Evolutionary conservation across 768 basidiomycete genomes (phyloP), one percentile per base, ranked within the genome.

Genomic region (Trametes cingulata): DNA sequence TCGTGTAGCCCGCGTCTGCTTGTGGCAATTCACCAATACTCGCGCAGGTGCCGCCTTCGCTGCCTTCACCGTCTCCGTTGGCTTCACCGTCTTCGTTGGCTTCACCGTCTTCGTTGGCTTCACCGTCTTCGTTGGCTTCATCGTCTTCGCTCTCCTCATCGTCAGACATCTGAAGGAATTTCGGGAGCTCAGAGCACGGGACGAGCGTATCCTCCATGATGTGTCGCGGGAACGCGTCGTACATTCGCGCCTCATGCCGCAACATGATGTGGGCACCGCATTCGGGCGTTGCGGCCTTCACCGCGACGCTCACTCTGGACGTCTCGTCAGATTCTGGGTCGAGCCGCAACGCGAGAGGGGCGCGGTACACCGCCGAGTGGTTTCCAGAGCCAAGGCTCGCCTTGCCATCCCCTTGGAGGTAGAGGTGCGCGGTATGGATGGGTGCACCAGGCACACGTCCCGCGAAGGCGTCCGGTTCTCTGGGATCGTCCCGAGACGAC

Each of bases 311-410:
- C 46, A 41, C 52, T 6, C 54, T 56, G 40, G 25, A 41, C 1
- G 58, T 57, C n/a, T 59, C 62, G 7, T 39, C 37, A 12, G 57
- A 45, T 51, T 41, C n/a, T n/a, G 53, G 19, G 48, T 57, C 47
- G 39, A 46, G 52, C 4, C 83, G 83, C 3, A 85, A 60, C 41
- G 80, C 78, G 76, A 78, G 78, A 60, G 82, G 79, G 6, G 76
- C 81, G 36, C 73, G 64, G 63, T 81, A 80, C 0, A 83, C 80
- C 20, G 69, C 45, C 0, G 85, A 85, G 64, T 86, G 85, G 60
- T 80, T 65, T 0, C 85, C 84, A 0, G 7, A 0, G 7, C 82
- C 84, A 2, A 75, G 60, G 20, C 14, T 22, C n/a, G 74, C 62
- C 0, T 37, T 39, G 0, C 77, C n/a, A n/a, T n/a, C n/a, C n/a